Conservation (phyloP, 1,284 basidiomycete genomes). For the Malassezia cuniculi region DNA sequence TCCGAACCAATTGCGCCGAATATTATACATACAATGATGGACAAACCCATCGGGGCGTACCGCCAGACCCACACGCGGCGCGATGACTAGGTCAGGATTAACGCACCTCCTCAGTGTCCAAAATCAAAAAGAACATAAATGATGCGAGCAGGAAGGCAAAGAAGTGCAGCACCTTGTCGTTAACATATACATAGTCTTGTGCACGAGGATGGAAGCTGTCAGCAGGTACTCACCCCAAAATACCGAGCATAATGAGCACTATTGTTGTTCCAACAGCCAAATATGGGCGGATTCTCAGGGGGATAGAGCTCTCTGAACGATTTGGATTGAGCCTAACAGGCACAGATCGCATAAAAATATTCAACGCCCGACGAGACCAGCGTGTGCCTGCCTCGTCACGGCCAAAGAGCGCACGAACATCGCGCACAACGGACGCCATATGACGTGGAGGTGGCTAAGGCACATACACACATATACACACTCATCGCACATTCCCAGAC, state of each 20-base stretch:
- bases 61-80: conserved; percentile 67
- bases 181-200: conserved; percentile 52
- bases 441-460: no score
- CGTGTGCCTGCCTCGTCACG: no score
- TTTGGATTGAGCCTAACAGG: no score
- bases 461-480: no score
- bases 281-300: no score
- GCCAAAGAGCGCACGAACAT: no score
- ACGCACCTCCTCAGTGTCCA: conserved; percentile 68
- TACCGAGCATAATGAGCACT: no score
- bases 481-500: no score
- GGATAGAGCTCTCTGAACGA: no score
- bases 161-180: conserved; percentile 74
- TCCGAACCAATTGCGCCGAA: conserved; percentile 69
- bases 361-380: background rate
- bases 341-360: background rate
- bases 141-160: conserved; percentile 63
- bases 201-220: conserved; percentile 32
- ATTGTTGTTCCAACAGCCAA: no score
- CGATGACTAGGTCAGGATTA: conserved; percentile 19
- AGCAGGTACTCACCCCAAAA: background rate
- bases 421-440: no score
- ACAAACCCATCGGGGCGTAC: conserved; percentile 59
- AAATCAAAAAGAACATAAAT: conserved; percentile 69
- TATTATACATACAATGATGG: conserved; percentile 48